Base-by-base conservation (phyloP, 768 basidiomycete species). In the Brasilioporus rufonigricans region DNA sequence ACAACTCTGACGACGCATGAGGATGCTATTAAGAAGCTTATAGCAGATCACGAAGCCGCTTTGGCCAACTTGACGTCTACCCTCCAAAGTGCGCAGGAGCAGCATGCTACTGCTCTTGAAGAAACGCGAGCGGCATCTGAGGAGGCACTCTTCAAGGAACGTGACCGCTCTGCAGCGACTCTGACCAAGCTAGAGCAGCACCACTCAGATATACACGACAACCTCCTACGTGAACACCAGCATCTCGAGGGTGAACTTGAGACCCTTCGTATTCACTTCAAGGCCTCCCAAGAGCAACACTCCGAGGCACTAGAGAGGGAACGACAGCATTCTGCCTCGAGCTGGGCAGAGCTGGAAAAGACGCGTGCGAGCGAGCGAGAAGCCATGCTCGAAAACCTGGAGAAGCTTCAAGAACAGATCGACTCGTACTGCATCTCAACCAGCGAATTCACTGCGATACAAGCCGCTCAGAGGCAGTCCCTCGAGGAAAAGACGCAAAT, bases 221-320 rank as follows among this genome's bases (percentile, higher is more conserved):
- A 69, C 21, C 63, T 77, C 29, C 60, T 65, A 26, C 70, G 67
- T 54, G 73, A 74, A 39, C 72, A 69, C 53, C 71, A 72, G 39
- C 48, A 67, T 29, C 70, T 80, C 12, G 43, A 53, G 24, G 60
- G 83, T 56, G 85, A 92, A 65, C 69, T 91, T 14, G 82, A 85
- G 61, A 74, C 80, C 10, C 73, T 83, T 65, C 87, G 84, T 64
- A 61, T 71, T 8, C 69, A 72, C 14, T 64, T 71, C 27, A 69
- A 70, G 49, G 68, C 73, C 8, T 48, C 57, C 33, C 61, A 60
- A 26, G 57, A 55, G 19, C 52, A 60, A 13, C 50, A 68, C 26
- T 58, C 55, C 13, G 56, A 48, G 14, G 49, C 45, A 27, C 48
- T 73, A 41, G 68, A 65, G 32, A 63, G 53, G 56, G 71, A 71